Conservation (phyloP, 2,329 filamentous ascomycete genomes). For the Beauveria caledonica region DNA sequence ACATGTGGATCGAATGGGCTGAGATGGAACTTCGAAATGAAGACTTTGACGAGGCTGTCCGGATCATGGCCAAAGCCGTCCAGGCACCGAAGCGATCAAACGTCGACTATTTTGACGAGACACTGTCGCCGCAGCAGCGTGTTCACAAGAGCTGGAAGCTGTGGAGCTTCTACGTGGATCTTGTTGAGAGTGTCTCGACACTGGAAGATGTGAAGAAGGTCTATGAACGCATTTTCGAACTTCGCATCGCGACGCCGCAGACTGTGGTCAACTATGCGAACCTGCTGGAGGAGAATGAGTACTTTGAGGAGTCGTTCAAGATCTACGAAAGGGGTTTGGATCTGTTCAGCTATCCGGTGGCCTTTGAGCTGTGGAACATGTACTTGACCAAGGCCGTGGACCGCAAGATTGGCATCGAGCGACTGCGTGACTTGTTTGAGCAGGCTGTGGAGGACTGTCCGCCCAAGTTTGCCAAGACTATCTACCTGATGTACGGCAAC, state of each 20-base stretch:
- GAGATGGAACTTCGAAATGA: slow-evolving; percentile 96
- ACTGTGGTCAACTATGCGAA: slow-evolving; percentile 99
- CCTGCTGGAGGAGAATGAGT: slow-evolving; percentile 85
- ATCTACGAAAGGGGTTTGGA: slow-evolving; percentile 92
- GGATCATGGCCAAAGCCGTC: slow-evolving; percentile 94
- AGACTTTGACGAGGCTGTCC: slow-evolving; percentile 89
- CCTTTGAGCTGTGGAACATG: slow-evolving; percentile 97
- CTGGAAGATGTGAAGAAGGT: slow-evolving; percentile 88
- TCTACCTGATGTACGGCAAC: slow-evolving; percentile 98
- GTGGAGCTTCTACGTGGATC: slow-evolving; percentile 98
- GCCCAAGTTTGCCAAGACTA: slow-evolving; percentile 87
- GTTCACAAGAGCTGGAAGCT: slow-evolving; percentile 99
- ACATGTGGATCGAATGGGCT: slow-evolving; percentile 99
- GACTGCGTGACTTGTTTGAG: slow-evolving; percentile 89
- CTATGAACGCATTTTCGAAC: slow-evolving; percentile 95
- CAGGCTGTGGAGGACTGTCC: slow-evolving; percentile 93
- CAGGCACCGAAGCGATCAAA: slow-evolving; percentile 96
- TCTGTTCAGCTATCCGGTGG: slow-evolving; percentile 96
- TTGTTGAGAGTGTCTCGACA: slow-evolving; percentile 88
- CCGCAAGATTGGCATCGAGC: slow-evolving; percentile 90
- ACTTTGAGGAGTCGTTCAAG: slow-evolving; percentile 97
- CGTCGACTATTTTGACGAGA: slow-evolving; percentile 98
- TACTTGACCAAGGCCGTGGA: slow-evolving; percentile 97
- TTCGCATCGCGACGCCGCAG: slow-evolving; percentile 94
- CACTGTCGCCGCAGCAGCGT: slow-evolving; percentile 83